These are phyloP conservation scores for Boletus insuetus DNA, from an alignment of 768 basidiomycete genomes.

Conservation along the genomic window DNA sequence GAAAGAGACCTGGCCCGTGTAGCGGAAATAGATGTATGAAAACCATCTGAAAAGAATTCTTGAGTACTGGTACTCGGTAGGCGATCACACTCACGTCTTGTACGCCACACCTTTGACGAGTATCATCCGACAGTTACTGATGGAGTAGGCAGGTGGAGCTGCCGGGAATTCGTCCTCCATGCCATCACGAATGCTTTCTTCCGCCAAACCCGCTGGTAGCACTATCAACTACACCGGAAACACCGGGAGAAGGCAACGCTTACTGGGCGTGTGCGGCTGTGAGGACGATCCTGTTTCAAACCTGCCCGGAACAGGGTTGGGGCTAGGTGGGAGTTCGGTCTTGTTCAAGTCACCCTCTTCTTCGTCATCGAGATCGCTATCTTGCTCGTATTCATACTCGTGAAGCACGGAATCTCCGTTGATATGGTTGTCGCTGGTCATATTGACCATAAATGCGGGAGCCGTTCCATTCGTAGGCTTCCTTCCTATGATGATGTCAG, in stretches of 20 bases:
- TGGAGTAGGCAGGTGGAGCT: conserved; percentile 22
- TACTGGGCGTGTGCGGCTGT: conserved; percentile 5
- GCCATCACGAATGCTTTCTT: not conserved
- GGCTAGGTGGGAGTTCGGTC: too few species aligned
- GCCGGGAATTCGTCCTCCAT: not conserved
- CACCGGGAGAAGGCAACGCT: not conserved
- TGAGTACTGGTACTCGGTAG: not conserved
- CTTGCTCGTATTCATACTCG: conserved; percentile 27
- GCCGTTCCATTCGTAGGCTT: conserved; percentile 3
- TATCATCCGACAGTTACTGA: conserved; percentile 20
- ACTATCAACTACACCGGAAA: not conserved
- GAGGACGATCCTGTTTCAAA: conserved; percentile 2
- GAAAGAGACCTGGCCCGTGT: conserved; percentile 30
- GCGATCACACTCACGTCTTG: conserved; percentile 22
- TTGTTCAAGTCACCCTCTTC: not conserved
- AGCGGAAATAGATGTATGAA: conserved; percentile 30
- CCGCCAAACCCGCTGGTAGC: not conserved
- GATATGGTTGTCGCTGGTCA: conserved; percentile 23
- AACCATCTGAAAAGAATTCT: conserved; percentile 18
- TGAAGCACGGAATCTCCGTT: conserved; percentile 20
- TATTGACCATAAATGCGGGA: conserved; percentile 18
- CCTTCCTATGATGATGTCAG: conserved; percentile 6
- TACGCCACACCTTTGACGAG: conserved; percentile 30
- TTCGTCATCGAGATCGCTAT: conserved; percentile 33
- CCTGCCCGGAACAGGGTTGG: not conserved